A percentile compares a stretch with the other conserved stretches of the same genome.
Evolutionary conservation across 495 filamentous ascomycete genomes (phyloP).

Genomic region (Daldinia bambusicola): DNA sequence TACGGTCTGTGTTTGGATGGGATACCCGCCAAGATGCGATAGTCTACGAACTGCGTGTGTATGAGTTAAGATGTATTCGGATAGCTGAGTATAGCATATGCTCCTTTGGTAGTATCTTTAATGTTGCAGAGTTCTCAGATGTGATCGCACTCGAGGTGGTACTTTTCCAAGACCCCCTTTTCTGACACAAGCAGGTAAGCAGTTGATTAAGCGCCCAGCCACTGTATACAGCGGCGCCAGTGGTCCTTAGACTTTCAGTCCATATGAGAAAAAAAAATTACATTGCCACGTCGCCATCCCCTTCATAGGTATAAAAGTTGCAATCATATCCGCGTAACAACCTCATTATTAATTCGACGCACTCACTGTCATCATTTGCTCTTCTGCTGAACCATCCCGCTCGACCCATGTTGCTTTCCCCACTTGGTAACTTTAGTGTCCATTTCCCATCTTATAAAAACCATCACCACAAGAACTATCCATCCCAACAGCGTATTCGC

Average conservation of each 20-base stretch:
- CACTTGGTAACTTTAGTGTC: conserved; percentile 67
- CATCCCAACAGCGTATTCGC: conserved; percentile 63
- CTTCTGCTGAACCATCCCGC: conserved; percentile 4
- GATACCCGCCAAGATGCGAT: neutral
- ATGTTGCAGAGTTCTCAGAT: no score
- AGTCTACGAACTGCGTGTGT: neutral
- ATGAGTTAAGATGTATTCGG: neutral
- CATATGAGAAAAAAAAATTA: neutral
- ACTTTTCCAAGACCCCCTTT: no score
- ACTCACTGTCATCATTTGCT: neutral
- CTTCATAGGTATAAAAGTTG: neutral
- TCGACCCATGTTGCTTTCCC: conserved; percentile 36
- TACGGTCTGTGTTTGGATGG: neutral
- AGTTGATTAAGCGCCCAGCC: neutral
- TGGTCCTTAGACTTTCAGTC: neutral
- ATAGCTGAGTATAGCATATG: no score
- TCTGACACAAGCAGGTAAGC: neutral
- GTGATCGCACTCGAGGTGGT: no score
- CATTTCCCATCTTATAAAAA: conserved; percentile 61
- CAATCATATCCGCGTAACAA: neutral
- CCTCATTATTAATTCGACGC: neutral
- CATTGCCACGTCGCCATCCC: neutral
- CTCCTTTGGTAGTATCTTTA: no score
- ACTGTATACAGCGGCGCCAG: neutral
- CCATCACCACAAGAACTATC: conserved; percentile 62